A percentile compares a stretch with the other conserved stretches of the same genome.
phyloP scores from a whole-genome alignment of 257 asterid genomes.

The Nicotiana tomentosiformis region DNA sequence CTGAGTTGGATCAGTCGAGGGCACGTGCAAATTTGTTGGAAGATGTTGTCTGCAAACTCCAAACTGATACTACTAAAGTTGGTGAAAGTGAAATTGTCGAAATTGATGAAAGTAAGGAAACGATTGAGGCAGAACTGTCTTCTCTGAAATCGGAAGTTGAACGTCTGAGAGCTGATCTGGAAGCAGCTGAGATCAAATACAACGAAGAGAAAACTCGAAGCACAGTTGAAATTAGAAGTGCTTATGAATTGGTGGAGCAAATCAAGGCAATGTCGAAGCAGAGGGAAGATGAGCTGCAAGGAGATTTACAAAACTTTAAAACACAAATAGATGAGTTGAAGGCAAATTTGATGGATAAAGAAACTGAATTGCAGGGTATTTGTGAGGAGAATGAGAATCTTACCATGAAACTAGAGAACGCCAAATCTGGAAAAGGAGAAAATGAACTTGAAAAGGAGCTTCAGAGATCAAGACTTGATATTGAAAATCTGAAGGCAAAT shows the following conservation, averaged over 20 bases:
- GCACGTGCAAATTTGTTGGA: slow-evolving; percentile 57
- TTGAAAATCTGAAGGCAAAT: slow-evolving; percentile 37
- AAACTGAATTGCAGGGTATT: slow-evolving; percentile 78
- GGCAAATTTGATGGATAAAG: slow-evolving; percentile 86
- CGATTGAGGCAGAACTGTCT: slow-evolving; percentile 31
- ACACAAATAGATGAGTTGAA: slow-evolving; percentile 65
- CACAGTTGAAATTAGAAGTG: slow-evolving; percentile 32
- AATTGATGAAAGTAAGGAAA: slow-evolving; percentile 10
- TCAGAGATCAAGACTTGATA: slow-evolving; percentile 26
- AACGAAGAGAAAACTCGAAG: slow-evolving; percentile 47
- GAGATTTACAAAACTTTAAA: slow-evolving; percentile 33
- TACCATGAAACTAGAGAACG: slow-evolving; percentile 31
- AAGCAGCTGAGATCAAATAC: slow-evolving; percentile 57
- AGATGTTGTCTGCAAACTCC: slow-evolving; percentile 49
- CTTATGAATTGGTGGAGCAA: slow-evolving; percentile 49
- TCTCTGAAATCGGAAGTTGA: slow-evolving; percentile 50
- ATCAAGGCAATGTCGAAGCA: slow-evolving; percentile 37
- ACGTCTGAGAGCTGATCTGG: slow-evolving; percentile 49
- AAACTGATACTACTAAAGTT: slow-evolving; percentile 23
- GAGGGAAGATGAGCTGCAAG: slow-evolving; percentile 53
- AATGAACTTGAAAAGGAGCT: slow-evolving; percentile 49
- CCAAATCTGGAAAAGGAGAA: slow-evolving; percentile 26
- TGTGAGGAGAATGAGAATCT: slow-evolving; percentile 78
- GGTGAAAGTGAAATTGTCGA: slow-evolving; percentile 6
- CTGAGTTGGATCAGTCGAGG: slow-evolving; percentile 63